Base-by-base conservation (phyloP, 805 yeast species). In the Zygosaccharomyces rouxii region DNA sequence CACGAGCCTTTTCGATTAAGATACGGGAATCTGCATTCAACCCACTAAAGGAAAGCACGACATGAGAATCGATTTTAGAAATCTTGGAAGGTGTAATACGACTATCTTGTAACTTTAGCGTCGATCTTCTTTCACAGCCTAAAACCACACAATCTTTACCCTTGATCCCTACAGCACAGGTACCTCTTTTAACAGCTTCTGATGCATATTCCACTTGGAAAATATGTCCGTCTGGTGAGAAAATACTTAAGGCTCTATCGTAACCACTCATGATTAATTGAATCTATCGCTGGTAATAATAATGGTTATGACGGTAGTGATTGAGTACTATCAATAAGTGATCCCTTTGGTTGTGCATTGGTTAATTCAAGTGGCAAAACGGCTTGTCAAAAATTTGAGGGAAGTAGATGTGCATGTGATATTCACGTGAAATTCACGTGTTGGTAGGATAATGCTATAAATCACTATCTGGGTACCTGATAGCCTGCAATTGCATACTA, bases 191-290 rank as follows among this genome's bases (percentile, higher is more conserved):
- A 39, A 94, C 99, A 0, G 99, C 99, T 68, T 94, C 99, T 35
- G 86, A 77, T 22, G 99, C 99, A 63, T 94, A 94, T 70, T 94
- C 98, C 37, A 94, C 99, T 77, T 94, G 99, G 76, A 92, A 92
- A 66, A 92, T 96, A 68, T 92, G 97, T 52, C 99, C 99, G 73
- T 92, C 99, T 57, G 99, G 99, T 84, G 96, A 89, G 74, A 92
- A 92, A 69, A 92, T 95, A 54, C 97, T 90, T 62, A 92, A 79
- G 49, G 99, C 99, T 79, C 98, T 83, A 71, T 92, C 99, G 96
- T 92, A 92, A 54, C 99, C 98, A 78, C 97, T 88, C 99, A 92
- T 92, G 7, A 11, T 25, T 10, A 14, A 13, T 33, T 14, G 19
- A 14, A 33, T 33, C 19, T 16, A 14, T 18, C 21, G 11, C 10